Evolutionary conservation across 2,329 filamentous ascomycete species (phyloP).

Genomic region (Monilinia vaccinii-corymbosi): DNA sequence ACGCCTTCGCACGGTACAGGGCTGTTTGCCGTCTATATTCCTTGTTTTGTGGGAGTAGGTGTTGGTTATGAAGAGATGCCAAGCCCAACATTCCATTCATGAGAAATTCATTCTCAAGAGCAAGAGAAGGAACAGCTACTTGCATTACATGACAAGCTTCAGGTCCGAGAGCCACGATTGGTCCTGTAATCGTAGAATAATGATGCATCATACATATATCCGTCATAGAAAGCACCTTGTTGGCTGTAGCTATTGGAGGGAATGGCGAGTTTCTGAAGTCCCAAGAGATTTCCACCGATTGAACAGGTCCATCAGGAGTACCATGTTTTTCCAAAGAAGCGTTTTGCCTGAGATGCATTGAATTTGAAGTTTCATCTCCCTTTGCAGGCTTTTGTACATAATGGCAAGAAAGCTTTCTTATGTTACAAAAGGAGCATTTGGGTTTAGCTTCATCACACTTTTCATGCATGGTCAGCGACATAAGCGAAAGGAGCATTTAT

Average conservation of each 20-base stretch:
- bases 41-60: slow-evolving; percentile 12
- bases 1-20: slow-evolving; percentile 21
- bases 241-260: slow-evolving; percentile 14
- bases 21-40: slow-evolving; percentile 16
- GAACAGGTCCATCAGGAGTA: background rate
- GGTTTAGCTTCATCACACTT: slow-evolving; percentile 27
- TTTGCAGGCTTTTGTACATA: slow-evolving; percentile 12
- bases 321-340: background rate
- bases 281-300: background rate
- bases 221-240: slow-evolving; percentile 14
- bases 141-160: slow-evolving; percentile 14
- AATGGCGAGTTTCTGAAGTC: slow-evolving; percentile 8
- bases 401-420: slow-evolving; percentile 22
- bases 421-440: slow-evolving; percentile 24
- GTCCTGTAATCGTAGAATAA: slow-evolving; percentile 22
- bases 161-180: slow-evolving; percentile 14
- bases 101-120: slow-evolving; percentile 25
- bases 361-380: background rate
- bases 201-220: slow-evolving; percentile 26
- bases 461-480: slow-evolving; percentile 5
- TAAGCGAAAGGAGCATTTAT: background rate
- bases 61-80: slow-evolving; percentile 23
- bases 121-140: slow-evolving; percentile 21
- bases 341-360: background rate
- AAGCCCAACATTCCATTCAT: slow-evolving; percentile 24